Evolutionary conservation across 192 early-diverging fungal genomes (phyloP).

Genomic region (Gaertneriomyces semiglobifer): DNA sequence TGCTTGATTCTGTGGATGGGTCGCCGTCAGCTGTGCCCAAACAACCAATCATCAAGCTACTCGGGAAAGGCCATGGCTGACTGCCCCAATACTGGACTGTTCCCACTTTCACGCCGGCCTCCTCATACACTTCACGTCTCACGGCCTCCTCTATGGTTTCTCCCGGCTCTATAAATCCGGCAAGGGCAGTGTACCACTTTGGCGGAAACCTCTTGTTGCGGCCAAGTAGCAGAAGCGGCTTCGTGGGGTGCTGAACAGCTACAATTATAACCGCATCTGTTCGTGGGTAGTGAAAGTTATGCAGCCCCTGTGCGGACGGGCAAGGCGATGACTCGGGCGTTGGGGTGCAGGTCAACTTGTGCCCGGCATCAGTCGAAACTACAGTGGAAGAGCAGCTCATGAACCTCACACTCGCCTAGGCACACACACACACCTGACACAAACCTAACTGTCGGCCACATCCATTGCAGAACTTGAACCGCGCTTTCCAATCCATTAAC

Average conservation of each 20-base stretch:
- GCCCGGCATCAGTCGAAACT: background rate
- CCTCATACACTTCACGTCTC: conserved; percentile 50
- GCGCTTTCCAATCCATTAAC: conserved; percentile 50
- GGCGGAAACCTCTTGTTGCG: conserved; percentile 45
- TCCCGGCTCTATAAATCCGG: conserved; percentile 32
- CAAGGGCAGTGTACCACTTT: conserved; percentile 45
- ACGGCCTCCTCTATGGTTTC: conserved; percentile 50
- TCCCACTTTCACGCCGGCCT: conserved; percentile 44
- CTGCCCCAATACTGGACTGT: conserved; percentile 47
- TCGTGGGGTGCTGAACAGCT: conserved; percentile 28
- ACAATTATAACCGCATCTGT: conserved; percentile 60
- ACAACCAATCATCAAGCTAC: conserved; percentile 53
- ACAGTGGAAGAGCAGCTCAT: background rate
- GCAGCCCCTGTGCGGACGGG: conserved; percentile 12
- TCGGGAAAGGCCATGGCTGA: conserved; percentile 66
- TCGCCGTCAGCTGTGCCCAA: conserved; percentile 29
- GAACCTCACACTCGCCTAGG: background rate
- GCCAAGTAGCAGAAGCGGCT: conserved; percentile 46
- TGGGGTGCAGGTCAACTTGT: background rate
- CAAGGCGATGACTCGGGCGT: conserved; percentile 15
- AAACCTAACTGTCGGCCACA: conserved; percentile 35
- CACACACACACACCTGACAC: conserved; percentile 18
- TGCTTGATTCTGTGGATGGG: conserved; percentile 25
- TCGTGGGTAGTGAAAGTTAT: conserved; percentile 46
- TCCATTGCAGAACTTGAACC: conserved; percentile 43